phyloP scores from a whole-genome alignment of 768 basidiomycete species.

The Lyophyllum decastes region DNA sequence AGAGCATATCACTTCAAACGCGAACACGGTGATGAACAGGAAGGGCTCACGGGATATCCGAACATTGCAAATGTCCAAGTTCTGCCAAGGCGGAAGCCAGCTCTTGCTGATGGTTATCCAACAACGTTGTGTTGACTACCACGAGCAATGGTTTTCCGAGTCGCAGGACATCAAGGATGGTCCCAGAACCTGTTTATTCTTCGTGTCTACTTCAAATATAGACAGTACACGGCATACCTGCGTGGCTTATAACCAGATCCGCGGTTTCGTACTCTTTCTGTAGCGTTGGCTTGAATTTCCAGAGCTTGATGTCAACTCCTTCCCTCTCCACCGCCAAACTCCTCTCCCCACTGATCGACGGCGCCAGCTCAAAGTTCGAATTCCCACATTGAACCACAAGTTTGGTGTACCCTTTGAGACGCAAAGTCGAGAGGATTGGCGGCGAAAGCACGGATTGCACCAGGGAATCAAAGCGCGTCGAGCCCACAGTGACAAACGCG shows the following conservation, averaged over 20 bases:
- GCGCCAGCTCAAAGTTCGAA: constrained; percentile 47
- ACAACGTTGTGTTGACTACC: constrained; percentile 84
- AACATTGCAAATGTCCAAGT: constrained; percentile 57
- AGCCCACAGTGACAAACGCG: constrained; percentile 86
- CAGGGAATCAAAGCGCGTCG: constrained; percentile 82
- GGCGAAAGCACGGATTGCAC: constrained; percentile 59
- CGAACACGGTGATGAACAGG: not conserved
- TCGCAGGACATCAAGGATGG: constrained; percentile 86
- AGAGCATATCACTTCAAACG: not conserved
- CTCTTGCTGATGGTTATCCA: constrained; percentile 94
- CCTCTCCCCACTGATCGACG: constrained; percentile 29
- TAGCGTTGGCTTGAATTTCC: constrained; percentile 76
- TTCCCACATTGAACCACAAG: constrained; percentile 82
- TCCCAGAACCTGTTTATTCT: constrained; percentile 80
- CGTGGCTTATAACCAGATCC: constrained; percentile 90
- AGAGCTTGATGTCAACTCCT: constrained; percentile 61
- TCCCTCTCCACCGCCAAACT: constrained; percentile 27
- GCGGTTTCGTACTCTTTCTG: constrained; percentile 62
- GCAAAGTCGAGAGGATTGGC: constrained; percentile 57
- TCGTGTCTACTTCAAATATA: constrained; percentile 2
- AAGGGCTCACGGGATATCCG: constrained; percentile 57
- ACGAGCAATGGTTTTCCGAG: constrained; percentile 77
- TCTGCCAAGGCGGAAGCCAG: constrained; percentile 68
- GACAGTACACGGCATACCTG: constrained; percentile 55
- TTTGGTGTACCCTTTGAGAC: constrained; percentile 52